Base-by-base conservation (phyloP, 805 yeast species). In the Maudiozyma bulderi region DNA sequence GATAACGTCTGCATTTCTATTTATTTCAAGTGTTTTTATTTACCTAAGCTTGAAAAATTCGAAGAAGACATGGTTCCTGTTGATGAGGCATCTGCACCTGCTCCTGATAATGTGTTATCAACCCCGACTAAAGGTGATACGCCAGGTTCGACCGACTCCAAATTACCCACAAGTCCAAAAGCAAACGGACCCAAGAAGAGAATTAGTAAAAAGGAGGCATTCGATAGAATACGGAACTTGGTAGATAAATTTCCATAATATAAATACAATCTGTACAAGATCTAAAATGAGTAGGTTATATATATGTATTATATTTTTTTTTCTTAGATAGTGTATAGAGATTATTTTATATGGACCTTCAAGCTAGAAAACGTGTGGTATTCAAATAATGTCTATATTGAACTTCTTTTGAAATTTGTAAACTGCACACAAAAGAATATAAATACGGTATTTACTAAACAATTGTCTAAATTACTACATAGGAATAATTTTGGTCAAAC, bases 131-230 rank as follows among this genome's bases (percentile, higher is more conserved):
- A 20, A 20, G 26, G 26, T 20, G 26, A 20, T 2, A 20, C 26
- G 26, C 26, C 26, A 20, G 26, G 26, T 20, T 4, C 26, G 26
- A 20, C 4, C 26, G 26, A 20, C 26, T 20, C 26, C 7, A 47
- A 29, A 33, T 37, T 11, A 8, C 14, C 41, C 2, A 13, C 31
- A 44, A 28, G 47, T 42, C 14, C 47, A 1, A 60, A 61, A 46
- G 45, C 52, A 8, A 39, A 47, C 5, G 30, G 51, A 0, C 50
- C 47, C 5, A 58, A 60, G 47, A 65, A 65, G 31, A 57, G 67
- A 40, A 66, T 65, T 5, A 64, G 67, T 29, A 65, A 65, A 50
- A 65, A 60, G 44, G 69, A 65, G 38, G 64, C 60, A 5, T 64
- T 65, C 35, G 69, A 65, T 45, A 58, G 54, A 49, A 57, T 65